A percentile compares a stretch with the other conserved stretches of the same genome.
phyloP scores from a whole-genome alignment of 805 yeast genomes.

The Blastobotrys americana region DNA sequence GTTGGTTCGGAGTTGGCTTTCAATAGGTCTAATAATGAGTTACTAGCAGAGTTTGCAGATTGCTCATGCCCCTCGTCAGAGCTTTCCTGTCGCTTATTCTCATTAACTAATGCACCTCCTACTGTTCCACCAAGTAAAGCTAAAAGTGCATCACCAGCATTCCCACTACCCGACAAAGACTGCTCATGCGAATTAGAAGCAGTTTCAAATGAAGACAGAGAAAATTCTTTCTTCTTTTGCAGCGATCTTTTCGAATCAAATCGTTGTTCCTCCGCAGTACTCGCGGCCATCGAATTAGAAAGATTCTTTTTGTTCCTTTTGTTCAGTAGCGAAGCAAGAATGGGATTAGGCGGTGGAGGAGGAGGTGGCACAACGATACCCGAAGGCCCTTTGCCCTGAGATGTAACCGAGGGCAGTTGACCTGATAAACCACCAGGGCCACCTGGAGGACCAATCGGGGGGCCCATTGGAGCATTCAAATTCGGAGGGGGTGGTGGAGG shows the following conservation, averaged over 20 bases:
- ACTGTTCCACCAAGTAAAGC: conserved; percentile 9
- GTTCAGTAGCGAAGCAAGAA: conserved; percentile 20
- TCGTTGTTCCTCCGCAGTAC: conserved; percentile 5
- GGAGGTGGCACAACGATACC: conserved; percentile 10
- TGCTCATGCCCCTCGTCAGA: not conserved
- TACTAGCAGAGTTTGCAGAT: conserved; percentile 4
- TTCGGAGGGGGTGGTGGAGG: conserved; percentile 17
- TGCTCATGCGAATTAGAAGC: too few relatives aligned
- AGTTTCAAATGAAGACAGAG: conserved; percentile 7
- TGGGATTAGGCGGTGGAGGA: conserved; percentile 21
- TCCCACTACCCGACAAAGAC: not conserved
- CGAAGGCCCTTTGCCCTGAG: not conserved
- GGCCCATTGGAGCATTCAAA: not conserved
- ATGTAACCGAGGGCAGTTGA: too few relatives aligned
- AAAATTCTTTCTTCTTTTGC: conserved; percentile 5
- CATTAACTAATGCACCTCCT: not conserved
- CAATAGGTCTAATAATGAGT: not conserved
- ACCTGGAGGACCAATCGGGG: too few relatives aligned
- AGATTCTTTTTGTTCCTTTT: conserved; percentile 7
- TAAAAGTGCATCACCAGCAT: conserved; percentile 6
- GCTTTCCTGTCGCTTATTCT: not conserved
- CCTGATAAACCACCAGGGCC: too few relatives aligned
- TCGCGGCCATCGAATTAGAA: not conserved
- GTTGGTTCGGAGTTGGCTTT: too few relatives aligned
- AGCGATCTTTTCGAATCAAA: conserved; percentile 7